Conservation (phyloP, 1,139 yeast species). For the Yamadazyma trypodendri region DNA sequence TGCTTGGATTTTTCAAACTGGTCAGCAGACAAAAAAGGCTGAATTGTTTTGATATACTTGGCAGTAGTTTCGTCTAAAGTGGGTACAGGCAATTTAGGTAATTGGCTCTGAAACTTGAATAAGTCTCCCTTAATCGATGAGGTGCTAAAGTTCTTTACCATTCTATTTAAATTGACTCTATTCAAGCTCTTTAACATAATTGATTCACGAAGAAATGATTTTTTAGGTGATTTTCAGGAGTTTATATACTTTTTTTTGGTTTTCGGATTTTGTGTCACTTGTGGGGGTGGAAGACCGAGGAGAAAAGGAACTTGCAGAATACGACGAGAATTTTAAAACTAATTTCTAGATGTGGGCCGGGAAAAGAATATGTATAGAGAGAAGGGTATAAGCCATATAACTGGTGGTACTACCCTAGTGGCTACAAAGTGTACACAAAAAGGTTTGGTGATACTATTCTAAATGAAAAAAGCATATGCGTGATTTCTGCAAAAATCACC, state of each 20-base stretch:
- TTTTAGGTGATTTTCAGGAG: constrained; percentile 9
- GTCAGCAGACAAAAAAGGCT: constrained; percentile 57
- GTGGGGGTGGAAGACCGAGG: constrained; percentile 11
- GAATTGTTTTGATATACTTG: constrained; percentile 68
- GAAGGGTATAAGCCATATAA: too few species aligned
- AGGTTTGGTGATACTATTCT: too few species aligned
- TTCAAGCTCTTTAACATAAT: constrained; percentile 17
- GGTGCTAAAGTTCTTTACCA: constrained; percentile 30
- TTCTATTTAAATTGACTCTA: constrained; percentile 10
- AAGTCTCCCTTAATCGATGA: constrained; percentile 61
- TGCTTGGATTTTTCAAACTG: constrained; percentile 58
- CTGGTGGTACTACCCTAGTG: not conserved
- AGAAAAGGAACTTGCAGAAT: constrained; percentile 4
- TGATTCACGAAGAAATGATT: constrained; percentile 1
- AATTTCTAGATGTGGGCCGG: too few species aligned
- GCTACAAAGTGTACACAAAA: too few species aligned
- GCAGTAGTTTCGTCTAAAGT: constrained; percentile 67
- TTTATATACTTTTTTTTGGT: not conserved
- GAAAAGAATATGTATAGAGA: too few species aligned
- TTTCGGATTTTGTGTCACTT: constrained; percentile 2
- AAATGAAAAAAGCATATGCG: too few species aligned
- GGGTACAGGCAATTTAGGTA: constrained; percentile 91
- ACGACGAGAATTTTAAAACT: too few species aligned
- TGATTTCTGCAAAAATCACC: too few species aligned
- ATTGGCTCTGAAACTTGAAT: constrained; percentile 66